Evolutionary conservation across 2,329 filamentous ascomycete species (phyloP).

Genomic region (Hypoxylon rubiginosum): DNA sequence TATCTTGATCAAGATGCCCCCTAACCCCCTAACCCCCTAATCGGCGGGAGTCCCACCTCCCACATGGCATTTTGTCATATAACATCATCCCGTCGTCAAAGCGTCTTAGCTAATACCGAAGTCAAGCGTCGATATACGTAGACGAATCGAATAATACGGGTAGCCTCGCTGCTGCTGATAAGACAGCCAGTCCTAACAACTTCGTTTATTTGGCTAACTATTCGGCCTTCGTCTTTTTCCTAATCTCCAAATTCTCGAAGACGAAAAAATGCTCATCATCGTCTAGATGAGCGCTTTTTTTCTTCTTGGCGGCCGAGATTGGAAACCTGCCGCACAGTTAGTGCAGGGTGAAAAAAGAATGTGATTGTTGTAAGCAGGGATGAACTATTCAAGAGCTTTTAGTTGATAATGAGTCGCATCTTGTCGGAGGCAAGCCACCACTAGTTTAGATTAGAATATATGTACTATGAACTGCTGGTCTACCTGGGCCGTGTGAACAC

Average conservation of each 20-base stretch:
- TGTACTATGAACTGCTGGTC: background rate
- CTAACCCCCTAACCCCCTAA: slow-evolving; percentile 16
- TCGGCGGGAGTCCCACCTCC: slow-evolving; percentile 40
- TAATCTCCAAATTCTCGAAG: slow-evolving; percentile 10
- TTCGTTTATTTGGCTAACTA: slow-evolving; percentile 10
- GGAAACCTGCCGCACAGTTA: slow-evolving; percentile 35
- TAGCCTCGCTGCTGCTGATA: slow-evolving; percentile 5
- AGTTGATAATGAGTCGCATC: slow-evolving; percentile 33
- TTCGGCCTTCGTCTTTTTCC: slow-evolving; percentile 8
- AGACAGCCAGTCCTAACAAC: background rate
- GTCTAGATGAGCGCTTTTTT: slow-evolving; percentile 31
- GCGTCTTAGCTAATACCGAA: background rate
- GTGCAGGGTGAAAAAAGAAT: slow-evolving; percentile 32
- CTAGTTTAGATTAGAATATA: background rate
- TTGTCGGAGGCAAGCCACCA: slow-evolving; percentile 6
- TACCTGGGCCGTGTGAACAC: background rate
- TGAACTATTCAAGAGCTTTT: slow-evolving; percentile 19
- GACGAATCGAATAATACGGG: background rate
- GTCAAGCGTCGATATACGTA: background rate
- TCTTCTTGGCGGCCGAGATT: slow-evolving; percentile 36
- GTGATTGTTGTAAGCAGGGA: slow-evolving; percentile 36
- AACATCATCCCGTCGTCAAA: slow-evolving; percentile 19
- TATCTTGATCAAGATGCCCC: slow-evolving; percentile 35
- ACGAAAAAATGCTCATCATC: slow-evolving; percentile 2
- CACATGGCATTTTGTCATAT: slow-evolving; percentile 42